A percentile compares a stretch with the other conserved stretches of the same genome.
Evolutionary conservation across 371 early-diverging fungal species (phyloP).

Genomic region (Mortierella sp.): DNA sequence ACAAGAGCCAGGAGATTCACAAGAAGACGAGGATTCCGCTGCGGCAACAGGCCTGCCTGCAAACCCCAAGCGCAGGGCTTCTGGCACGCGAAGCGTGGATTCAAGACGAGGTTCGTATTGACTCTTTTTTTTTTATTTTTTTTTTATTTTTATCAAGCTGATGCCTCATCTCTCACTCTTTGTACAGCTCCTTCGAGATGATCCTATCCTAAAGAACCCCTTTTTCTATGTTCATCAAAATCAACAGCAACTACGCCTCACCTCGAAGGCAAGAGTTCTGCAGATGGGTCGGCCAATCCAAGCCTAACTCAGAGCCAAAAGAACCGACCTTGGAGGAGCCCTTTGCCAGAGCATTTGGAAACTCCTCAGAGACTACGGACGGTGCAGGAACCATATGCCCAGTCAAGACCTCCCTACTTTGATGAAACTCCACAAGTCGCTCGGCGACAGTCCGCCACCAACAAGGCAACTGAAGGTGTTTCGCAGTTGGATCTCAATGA

Average conservation of each 20-base stretch:
- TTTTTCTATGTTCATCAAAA: not conserved
- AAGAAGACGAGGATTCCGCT: slow-evolving; percentile 26
- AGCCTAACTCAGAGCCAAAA: not conserved
- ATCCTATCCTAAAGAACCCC: not conserved
- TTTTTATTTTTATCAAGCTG: too few species aligned
- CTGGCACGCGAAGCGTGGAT: slow-evolving; percentile 26
- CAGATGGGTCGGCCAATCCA: not conserved
- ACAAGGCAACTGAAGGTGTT: slow-evolving; percentile 18
- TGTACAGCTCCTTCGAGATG: not conserved
- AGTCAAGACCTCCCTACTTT: slow-evolving; percentile 13
- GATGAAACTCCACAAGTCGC: not conserved
- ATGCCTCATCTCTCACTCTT: not conserved
- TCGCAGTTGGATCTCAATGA: slow-evolving; percentile 25
- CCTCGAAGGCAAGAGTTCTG: not conserved
- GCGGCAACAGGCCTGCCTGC: not conserved
- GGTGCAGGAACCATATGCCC: slow-evolving; percentile 2
- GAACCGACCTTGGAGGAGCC: slow-evolving; percentile 11
- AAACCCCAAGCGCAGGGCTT: slow-evolving; percentile 35
- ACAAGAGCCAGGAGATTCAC: slow-evolving; percentile 21
- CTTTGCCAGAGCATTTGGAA: slow-evolving; percentile 8
- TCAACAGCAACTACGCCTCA: not conserved
- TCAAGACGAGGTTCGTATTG: slow-evolving; percentile 18
- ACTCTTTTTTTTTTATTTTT: not conserved
- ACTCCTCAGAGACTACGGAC: not conserved
- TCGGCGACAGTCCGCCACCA: slow-evolving; percentile 21